phyloP scores from a whole-genome alignment of 805 yeast genomes.

The Torulaspora delbrueckii region DNA sequence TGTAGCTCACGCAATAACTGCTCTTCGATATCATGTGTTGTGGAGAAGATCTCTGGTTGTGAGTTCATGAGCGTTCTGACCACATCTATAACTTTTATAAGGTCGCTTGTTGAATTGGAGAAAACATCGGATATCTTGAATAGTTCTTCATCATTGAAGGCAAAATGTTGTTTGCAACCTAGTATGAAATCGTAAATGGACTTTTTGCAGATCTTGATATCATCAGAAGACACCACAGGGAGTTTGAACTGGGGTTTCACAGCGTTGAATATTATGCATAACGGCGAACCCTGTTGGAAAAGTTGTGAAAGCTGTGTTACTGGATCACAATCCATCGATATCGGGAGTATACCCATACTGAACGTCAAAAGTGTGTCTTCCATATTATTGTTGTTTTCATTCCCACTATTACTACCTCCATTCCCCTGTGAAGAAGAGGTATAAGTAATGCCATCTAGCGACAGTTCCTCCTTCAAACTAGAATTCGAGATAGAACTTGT shows the following conservation, averaged over 20 bases:
- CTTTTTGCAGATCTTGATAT: slow-evolving; percentile 77
- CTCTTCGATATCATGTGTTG: slow-evolving; percentile 29
- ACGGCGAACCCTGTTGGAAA: slow-evolving; percentile 87
- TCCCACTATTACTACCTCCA: slow-evolving; percentile 8
- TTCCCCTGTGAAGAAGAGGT: slow-evolving; percentile 24
- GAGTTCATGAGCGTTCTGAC: slow-evolving; percentile 60
- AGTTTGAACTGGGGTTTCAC: slow-evolving; percentile 56
- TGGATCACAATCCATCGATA: slow-evolving; percentile 75
- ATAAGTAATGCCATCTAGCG: slow-evolving; percentile 26
- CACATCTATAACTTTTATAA: slow-evolving; percentile 68
- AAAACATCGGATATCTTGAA: slow-evolving; percentile 90
- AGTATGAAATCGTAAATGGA: slow-evolving; percentile 84
- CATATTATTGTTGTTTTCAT: slow-evolving; percentile 18
- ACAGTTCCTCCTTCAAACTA: slow-evolving; percentile 35
- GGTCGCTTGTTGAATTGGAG: slow-evolving; percentile 71
- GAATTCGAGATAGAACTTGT: slow-evolving; percentile 35
- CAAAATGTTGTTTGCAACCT: slow-evolving; percentile 74
- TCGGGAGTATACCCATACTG: slow-evolving; percentile 74
- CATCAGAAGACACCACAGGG: slow-evolving; percentile 68
- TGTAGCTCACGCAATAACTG: slow-evolving; percentile 21
- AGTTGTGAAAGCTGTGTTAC: slow-evolving; percentile 86
- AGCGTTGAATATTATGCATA: slow-evolving; percentile 78
- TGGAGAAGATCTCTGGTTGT: slow-evolving; percentile 42
- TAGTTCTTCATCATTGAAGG: slow-evolving; percentile 71
- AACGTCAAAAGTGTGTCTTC: slow-evolving; percentile 47